A percentile compares a stretch with the other conserved stretches of the same genome.
These are phyloP conservation scores for Ophiostoma ips DNA, from an alignment of 2,329 filamentous ascomycete genomes.

Conservation along the genomic window DNA sequence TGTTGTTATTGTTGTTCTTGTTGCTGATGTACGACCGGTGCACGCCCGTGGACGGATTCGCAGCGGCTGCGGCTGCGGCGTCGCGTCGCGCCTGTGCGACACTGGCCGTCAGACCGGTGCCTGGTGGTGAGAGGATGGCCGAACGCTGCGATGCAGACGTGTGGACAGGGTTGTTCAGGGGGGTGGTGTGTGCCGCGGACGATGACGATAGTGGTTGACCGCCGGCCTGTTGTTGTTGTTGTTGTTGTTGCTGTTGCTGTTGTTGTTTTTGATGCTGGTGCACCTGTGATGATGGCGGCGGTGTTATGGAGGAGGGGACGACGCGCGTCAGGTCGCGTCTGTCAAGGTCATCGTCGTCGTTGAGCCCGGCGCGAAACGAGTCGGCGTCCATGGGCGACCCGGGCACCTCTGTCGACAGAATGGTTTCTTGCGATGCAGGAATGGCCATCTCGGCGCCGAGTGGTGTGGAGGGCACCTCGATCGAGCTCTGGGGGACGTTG, in stretches of 20 bases:
- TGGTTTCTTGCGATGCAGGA: constrained; percentile 35
- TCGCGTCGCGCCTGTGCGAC: constrained; percentile 16
- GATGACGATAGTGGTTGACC: background rate
- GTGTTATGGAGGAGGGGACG: constrained; percentile 44
- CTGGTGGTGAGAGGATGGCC: constrained; percentile 39
- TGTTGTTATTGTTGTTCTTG: background rate
- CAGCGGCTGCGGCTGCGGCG: background rate
- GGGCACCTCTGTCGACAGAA: constrained; percentile 44
- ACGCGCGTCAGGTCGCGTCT: constrained; percentile 24
- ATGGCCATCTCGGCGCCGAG: constrained; percentile 18
- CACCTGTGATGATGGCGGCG: constrained; percentile 35
- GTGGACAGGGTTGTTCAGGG: constrained; percentile 15
- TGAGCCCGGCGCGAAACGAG: constrained; percentile 37
- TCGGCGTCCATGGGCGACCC: constrained; percentile 37
- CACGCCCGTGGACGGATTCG: background rate
- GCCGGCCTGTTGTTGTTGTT: background rate
- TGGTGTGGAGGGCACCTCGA: constrained; percentile 23
- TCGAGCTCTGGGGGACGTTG: constrained; percentile 10
- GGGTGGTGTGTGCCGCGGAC: background rate
- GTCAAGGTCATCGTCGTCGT: constrained; percentile 33
- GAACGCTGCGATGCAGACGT: constrained; percentile 29
- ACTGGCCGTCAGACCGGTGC: constrained; percentile 28
- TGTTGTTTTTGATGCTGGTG: background rate
- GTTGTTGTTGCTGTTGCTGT: background rate
- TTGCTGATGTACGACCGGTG: background rate